Conservation (phyloP, 768 basidiomycete genomes). For the Porpolomopsis calyptriformis region DNA sequence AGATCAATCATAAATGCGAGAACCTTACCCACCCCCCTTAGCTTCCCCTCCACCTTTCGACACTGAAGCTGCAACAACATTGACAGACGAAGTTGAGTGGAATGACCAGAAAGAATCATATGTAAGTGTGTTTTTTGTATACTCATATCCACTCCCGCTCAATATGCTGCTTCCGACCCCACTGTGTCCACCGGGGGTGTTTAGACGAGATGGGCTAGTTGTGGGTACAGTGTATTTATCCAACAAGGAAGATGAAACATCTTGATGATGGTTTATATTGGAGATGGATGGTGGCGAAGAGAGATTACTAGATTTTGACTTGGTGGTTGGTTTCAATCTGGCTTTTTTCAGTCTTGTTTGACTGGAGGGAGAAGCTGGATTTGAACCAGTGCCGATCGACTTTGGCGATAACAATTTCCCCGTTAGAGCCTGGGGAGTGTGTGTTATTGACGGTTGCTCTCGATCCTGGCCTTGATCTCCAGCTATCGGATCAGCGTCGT, state of each 20-base stretch:
- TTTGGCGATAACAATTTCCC: not conserved
- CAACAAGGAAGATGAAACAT: not conserved
- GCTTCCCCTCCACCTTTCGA: not conserved
- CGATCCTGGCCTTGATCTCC: not conserved
- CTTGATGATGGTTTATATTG: conserved; percentile 14
- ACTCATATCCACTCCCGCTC: conserved; percentile 15
- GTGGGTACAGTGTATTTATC: not conserved
- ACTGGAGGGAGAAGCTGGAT: not conserved
- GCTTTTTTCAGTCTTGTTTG: not conserved
- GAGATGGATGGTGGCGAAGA: conserved; percentile 6
- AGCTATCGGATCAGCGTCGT: not conserved
- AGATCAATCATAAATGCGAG: too few species aligned
- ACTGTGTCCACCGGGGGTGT: not conserved
- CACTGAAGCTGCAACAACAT: not conserved
- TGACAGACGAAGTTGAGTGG: conserved; percentile 24
- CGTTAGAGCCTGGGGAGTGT: not conserved
- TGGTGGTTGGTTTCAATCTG: not conserved
- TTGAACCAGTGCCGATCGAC: not conserved
- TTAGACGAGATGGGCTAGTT: not conserved
- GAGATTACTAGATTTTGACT: conserved; percentile 7
- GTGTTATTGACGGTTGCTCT: too few species aligned
- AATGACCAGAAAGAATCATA: conserved; percentile 60
- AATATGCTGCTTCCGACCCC: not conserved
- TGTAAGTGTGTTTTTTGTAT: conserved; percentile 30
- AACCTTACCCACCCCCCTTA: not conserved